These are phyloP conservation scores for Planoprotostelium fungivorum DNA, from an alignment of 78 protist species.

Conservation along the genomic window DNA sequence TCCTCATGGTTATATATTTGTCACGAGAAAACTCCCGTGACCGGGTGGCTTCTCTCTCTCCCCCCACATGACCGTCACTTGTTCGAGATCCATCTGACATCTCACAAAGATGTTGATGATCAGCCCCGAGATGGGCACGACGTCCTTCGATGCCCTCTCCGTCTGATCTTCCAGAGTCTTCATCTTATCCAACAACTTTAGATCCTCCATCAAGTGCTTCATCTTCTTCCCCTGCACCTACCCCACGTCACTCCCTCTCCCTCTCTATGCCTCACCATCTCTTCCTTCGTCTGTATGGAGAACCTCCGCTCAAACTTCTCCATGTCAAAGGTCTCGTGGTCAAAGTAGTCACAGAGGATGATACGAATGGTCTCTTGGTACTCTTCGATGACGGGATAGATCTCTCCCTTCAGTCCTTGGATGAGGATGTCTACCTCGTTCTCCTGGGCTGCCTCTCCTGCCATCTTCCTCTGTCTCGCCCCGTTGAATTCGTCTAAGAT, in stretches of 20 bases:
- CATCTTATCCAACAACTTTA: neutral
- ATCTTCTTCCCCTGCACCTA: neutral
- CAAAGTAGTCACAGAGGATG: neutral
- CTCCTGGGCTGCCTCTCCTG: neutral
- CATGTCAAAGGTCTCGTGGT: neutral
- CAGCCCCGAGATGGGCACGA: neutral
- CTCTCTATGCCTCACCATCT: neutral
- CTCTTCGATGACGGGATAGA: neutral
- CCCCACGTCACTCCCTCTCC: neutral
- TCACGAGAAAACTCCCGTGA: no score
- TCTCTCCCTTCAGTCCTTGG: neutral
- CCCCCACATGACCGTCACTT: neutral
- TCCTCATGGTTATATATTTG: no score
- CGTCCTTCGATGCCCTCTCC: neutral
- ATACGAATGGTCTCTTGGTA: neutral
- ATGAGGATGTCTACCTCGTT: neutral
- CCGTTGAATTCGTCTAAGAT: neutral
- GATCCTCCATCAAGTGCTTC: neutral
- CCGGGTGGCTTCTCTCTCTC: no score
- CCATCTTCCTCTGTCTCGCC: neutral
- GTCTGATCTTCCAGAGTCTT: neutral
- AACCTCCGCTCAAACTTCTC: neutral
- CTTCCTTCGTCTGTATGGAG: neutral
- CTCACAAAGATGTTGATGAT: neutral
- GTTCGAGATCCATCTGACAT: neutral